Evolutionary conservation across 108 stramenopile species (phyloP).

Genomic region (Schizochytrium sp.): DNA sequence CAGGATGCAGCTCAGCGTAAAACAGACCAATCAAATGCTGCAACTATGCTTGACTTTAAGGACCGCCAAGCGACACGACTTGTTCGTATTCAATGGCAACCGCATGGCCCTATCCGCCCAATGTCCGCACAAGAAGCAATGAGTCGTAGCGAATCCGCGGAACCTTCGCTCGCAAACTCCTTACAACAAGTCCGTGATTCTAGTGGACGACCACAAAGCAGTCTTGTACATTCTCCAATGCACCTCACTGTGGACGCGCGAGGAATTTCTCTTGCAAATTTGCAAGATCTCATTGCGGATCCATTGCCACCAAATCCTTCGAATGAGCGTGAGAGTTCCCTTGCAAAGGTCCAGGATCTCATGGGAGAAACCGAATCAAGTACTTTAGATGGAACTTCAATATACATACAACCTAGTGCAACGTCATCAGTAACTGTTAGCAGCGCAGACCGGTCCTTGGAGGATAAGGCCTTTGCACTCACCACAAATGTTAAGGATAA

Average conservation of each 20-base stretch:
- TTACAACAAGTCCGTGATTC: no score
- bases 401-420: no score
- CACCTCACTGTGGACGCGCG: slow-evolving; percentile 27
- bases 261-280: not conserved
- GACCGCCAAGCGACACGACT: not conserved
- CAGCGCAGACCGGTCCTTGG: no score
- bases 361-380: no score
- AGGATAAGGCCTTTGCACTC: no score
- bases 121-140: not conserved
- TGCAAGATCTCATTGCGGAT: slow-evolving; percentile 8
- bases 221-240: not conserved
- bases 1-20: slow-evolving; percentile 16
- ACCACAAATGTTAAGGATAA: no score
- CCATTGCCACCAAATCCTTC: not conserved
- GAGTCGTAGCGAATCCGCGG: no score
- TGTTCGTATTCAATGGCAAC: slow-evolving; percentile 32
- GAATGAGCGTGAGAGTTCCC: no score
- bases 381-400: no score
- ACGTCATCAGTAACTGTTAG: no score
- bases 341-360: no score
- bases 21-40: not conserved
- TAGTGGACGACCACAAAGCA: not conserved
- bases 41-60: not conserved
- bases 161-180: no score
- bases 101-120: not conserved